Base-by-base conservation (phyloP, 2,329 filamentous ascomycete genomes). In the Chaetomium globosum region DNA sequence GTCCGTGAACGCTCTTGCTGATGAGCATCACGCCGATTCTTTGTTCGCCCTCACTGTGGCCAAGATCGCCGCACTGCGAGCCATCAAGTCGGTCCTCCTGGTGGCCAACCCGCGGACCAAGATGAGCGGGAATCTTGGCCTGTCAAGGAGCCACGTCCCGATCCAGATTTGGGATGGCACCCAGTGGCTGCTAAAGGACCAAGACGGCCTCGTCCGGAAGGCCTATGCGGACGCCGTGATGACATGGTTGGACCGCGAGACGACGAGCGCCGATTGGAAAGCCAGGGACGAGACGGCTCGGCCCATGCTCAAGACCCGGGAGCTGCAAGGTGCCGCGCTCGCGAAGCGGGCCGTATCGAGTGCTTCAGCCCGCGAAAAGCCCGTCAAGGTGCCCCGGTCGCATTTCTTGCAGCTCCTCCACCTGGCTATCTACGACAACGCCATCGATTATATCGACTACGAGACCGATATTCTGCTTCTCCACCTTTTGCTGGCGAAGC, bases 131-230 rank as follows among this genome's bases (percentile, higher is more conserved):
- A 87, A 83, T 74, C 83, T 81, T 59, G 85, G 85, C 33, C 84
- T 95, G 59, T 86, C 87, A 6, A 85, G 93, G 68, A 91, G 89
- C 74, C 86, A 83, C 49, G 91, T 96, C 0, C 88, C 91, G 0
- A 83, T 96, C 9, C 85, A 90, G 62, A 90, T 93, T 0, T 99
- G 95, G 95, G 93, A 98, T 76, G 92, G 92, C n/a, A 97, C 93
- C 0, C 92, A 97, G 67, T 97, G 92, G 91, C 85, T 98, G 53
- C 80, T 98, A 23, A 88, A 90, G 46, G 94, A 97, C 73, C 83
- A 87, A 0, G 89, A 93, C 72, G 87, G 87, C 36, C 83, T 87
- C 36, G 93, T 98, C 39, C 87, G 93, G 61, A 89, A 89, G 74
- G 91, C 93, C 0, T 99, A 98, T 71, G 86, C 89, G 7, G 92